These are phyloP conservation scores for Nidula microcarpa DNA, from an alignment of 768 basidiomycete genomes.

Conservation along the genomic window DNA sequence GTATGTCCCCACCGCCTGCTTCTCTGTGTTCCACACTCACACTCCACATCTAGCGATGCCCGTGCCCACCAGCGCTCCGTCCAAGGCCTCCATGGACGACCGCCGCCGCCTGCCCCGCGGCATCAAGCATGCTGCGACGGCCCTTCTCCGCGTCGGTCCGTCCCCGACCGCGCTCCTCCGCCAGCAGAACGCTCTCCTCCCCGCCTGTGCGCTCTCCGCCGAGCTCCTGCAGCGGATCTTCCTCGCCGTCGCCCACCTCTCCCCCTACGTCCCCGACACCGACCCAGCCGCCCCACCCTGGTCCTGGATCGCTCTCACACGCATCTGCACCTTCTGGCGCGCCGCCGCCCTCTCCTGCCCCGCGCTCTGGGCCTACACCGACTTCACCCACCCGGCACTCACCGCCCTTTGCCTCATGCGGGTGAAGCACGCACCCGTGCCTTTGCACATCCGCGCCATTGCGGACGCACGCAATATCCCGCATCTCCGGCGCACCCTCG, in stretches of 20 bases:
- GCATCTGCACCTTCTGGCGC: slow-evolving; percentile 36
- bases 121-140: background rate
- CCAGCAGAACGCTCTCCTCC: background rate
- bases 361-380: slow-evolving; percentile 33
- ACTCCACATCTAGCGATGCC: no score
- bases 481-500: slow-evolving; percentile 25
- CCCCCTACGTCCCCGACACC: no score
- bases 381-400: slow-evolving; percentile 33
- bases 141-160: background rate
- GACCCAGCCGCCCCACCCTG: slow-evolving; percentile 11
- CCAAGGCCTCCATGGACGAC: background rate
- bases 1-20: background rate
- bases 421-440: slow-evolving; percentile 19
- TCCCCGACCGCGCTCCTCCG: background rate
- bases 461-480: slow-evolving; percentile 25
- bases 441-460: slow-evolving; percentile 25
- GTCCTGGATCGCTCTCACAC: slow-evolving; percentile 31
- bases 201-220: slow-evolving; percentile 21
- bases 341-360: slow-evolving; percentile 22
- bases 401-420: slow-evolving; percentile 24
- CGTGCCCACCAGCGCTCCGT: background rate
- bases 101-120: background rate
- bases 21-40: background rate
- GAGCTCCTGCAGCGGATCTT: slow-evolving; percentile 25
- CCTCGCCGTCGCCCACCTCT: slow-evolving; percentile 15